phyloP scores from a whole-genome alignment of 352 stramenopile species.

The Phytophthora cactorum region DNA sequence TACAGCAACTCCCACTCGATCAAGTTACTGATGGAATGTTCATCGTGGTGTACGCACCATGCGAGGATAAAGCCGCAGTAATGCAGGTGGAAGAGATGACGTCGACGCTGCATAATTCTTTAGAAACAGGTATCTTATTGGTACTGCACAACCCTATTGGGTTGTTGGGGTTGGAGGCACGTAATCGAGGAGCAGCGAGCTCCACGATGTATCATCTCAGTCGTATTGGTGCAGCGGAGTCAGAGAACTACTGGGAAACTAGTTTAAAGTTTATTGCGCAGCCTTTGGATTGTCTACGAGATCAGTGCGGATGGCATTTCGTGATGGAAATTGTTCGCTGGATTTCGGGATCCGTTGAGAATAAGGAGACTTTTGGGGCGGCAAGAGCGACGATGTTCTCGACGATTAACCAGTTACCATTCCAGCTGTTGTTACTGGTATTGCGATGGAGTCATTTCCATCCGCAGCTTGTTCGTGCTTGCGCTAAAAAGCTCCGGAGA shows the following conservation, averaged over 20 bases:
- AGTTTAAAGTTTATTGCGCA: slow-evolving; percentile 21
- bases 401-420: slow-evolving; percentile 55
- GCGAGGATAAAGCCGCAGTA: slow-evolving; percentile 3
- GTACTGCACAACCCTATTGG: slow-evolving; percentile 25
- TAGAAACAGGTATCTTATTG: slow-evolving; percentile 13
- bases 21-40: slow-evolving; percentile 9
- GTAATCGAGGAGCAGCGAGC: background rate
- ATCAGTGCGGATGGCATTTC: slow-evolving; percentile 63
- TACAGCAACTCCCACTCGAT: slow-evolving; percentile 9
- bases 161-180: slow-evolving; percentile 18
- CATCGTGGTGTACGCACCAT: slow-evolving; percentile 32
- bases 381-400: slow-evolving; percentile 37
- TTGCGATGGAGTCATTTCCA: slow-evolving; percentile 82
- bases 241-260: slow-evolving; percentile 4
- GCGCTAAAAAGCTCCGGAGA: slow-evolving; percentile 51
- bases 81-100: slow-evolving; percentile 9
- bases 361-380: slow-evolving; percentile 7
- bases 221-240: background rate
- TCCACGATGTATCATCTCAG: slow-evolving; percentile 14
- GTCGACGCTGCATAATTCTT: background rate
- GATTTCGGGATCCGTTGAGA: slow-evolving; percentile 3
- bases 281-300: slow-evolving; percentile 46
- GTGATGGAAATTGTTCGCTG: slow-evolving; percentile 57
- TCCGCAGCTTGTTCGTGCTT: slow-evolving; percentile 40
- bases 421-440: slow-evolving; percentile 71